phyloP scores from a whole-genome alignment of 139 green algal genomes.

The Picochlorum sp. region DNA sequence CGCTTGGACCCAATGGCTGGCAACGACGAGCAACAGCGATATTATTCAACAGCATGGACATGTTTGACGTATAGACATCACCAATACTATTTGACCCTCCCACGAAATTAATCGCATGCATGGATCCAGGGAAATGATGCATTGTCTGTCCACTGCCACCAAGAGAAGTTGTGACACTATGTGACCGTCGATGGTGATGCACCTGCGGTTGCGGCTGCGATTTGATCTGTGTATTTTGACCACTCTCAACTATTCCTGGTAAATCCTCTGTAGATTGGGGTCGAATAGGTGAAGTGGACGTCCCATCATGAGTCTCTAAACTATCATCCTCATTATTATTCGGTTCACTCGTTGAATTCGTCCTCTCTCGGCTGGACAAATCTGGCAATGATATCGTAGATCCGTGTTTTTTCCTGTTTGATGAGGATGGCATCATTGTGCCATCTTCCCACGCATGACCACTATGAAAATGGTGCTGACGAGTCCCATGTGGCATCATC shows the following conservation, averaged over 20 bases:
- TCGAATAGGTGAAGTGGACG: not conserved
- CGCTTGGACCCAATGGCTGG: not conserved
- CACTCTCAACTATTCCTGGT: not conserved
- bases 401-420: not conserved
- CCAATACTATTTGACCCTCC: not conserved
- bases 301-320: not conserved
- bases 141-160: not conserved
- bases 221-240: too few relatives aligned
- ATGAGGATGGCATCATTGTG: too few relatives aligned
- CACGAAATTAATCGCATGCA: not conserved
- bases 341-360: not conserved
- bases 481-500: not conserved
- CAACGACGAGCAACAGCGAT: constrained; percentile 1
- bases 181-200: too few relatives aligned
- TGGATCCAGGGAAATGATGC: not conserved
- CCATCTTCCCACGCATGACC: too few relatives aligned
- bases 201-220: too few relatives aligned
- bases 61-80: not conserved
- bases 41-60: not conserved
- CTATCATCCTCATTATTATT: not conserved
- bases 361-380: not conserved
- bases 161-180: too few relatives aligned
- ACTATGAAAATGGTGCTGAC: too few relatives aligned
- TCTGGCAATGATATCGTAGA: not conserved
- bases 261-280: not conserved